Conservation (phyloP, 257 asterid genomes). For the Mentha longifolia region DNA sequence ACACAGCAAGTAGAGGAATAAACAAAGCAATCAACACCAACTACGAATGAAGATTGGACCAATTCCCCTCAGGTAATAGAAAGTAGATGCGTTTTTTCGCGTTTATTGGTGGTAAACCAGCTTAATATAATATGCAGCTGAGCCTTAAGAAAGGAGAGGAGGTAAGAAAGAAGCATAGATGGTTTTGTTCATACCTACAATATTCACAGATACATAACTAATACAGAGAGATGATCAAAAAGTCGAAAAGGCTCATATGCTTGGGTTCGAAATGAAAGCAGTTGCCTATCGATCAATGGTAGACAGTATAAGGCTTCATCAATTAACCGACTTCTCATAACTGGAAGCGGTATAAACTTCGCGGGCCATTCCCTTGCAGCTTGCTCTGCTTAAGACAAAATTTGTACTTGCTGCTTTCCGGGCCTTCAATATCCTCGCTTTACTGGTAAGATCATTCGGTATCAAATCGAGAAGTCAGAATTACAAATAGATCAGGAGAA, state of each 20-base stretch:
- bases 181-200: conserved; percentile 34
- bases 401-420: conserved; percentile 24
- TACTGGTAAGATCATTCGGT: conserved; percentile 36
- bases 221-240: conserved; percentile 34
- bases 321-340: conserved; percentile 19
- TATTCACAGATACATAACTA: conserved; percentile 56
- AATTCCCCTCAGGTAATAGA: no score
- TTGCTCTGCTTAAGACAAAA: conserved; percentile 38
- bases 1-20: not conserved
- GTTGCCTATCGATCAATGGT: conserved; percentile 31
- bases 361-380: conserved; percentile 24
- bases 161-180: no score
- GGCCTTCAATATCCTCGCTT: conserved; percentile 27
- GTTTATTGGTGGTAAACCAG: conserved; percentile 38
- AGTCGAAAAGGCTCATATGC: conserved; percentile 33
- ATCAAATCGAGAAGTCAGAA: conserved; percentile 7
- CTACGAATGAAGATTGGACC: not conserved
- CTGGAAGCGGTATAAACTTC: conserved; percentile 27
- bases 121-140: conserved; percentile 31
- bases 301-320: conserved; percentile 25
- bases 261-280: conserved; percentile 36
- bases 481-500: not conserved
- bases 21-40: not conserved
- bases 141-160: no score
- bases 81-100: not conserved